phyloP scores from a whole-genome alignment of 176 grass and related monocot genomes.

The Oryza coarctata region DNA sequence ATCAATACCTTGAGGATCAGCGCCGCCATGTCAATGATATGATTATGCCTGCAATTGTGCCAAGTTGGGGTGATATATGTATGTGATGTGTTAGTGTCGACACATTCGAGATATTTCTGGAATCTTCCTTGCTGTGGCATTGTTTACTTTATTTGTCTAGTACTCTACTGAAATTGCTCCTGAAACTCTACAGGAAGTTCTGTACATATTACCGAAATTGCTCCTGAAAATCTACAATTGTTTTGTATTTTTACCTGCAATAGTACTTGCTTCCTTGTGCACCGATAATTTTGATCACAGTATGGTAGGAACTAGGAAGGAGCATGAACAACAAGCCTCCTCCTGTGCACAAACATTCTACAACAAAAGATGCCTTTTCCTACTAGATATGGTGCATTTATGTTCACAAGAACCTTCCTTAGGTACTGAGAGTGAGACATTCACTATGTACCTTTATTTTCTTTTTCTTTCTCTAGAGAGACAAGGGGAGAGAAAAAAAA shows the following conservation, averaged over 20 bases:
- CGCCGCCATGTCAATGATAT: neutral
- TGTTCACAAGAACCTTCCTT: slow-evolving; percentile 39
- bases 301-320: neutral
- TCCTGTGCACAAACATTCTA: slow-evolving; percentile 2
- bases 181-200: slow-evolving; percentile 10
- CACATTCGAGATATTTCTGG: slow-evolving; percentile 35
- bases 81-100: neutral
- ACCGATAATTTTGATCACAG: slow-evolving; percentile 6
- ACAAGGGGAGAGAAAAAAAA: neutral
- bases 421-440: slow-evolving; percentile 25
- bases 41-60: slow-evolving; percentile 10
- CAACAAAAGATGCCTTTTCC: slow-evolving; percentile 27
- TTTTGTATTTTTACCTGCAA: neutral
- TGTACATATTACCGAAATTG: neutral
- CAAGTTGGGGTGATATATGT: slow-evolving; percentile 18
- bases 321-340: neutral
- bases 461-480: neutral
- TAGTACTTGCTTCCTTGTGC: neutral
- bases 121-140: slow-evolving; percentile 33
- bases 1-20: slow-evolving; percentile 9
- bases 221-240: neutral
- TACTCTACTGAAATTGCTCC: neutral
- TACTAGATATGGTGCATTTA: slow-evolving; percentile 37
- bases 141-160: slow-evolving; percentile 1
- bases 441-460: slow-evolving; percentile 14